Percentiles rank a stretch among this genome's conserved stretches.
phyloP scores from a whole-genome alignment of 805 yeast genomes.

The Ogataea glucozyma region DNA sequence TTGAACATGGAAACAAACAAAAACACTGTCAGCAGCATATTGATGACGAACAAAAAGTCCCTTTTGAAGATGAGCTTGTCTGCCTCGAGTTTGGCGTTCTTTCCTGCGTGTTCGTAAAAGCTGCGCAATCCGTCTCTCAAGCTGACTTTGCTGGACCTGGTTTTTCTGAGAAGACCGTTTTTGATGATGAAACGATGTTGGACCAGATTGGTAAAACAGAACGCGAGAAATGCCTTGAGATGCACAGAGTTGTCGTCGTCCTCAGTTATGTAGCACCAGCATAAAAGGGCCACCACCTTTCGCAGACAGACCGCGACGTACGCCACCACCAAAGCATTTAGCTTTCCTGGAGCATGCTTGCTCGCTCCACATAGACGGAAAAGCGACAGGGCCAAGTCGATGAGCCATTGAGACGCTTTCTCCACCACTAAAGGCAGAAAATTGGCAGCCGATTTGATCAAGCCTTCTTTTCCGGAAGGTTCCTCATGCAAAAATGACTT shows the following conservation, averaged over 20 bases:
- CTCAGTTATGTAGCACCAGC: conserved; percentile 31
- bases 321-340: conserved; percentile 24
- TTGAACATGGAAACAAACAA: conserved; percentile 23
- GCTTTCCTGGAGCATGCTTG: not conserved
- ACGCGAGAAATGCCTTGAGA: conserved; percentile 30
- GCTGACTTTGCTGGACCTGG: conserved; percentile 8
- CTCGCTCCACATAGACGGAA: conserved; percentile 8
- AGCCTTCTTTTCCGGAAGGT: conserved; percentile 16
- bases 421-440: conserved; percentile 29
- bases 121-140: conserved; percentile 24
- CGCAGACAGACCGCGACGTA: conserved; percentile 30
- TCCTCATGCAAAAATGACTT: conserved; percentile 16
- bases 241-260: conserved; percentile 32
- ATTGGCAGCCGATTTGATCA: conserved; percentile 20
- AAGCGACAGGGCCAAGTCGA: conserved; percentile 10
- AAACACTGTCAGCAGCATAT: conserved; percentile 10
- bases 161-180: conserved; percentile 10
- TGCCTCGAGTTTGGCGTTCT: conserved; percentile 22
- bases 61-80: conserved; percentile 24
- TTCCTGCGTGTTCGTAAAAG: conserved; percentile 18
- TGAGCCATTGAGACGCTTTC: conserved; percentile 19
- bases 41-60: conserved; percentile 16
- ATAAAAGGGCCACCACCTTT: conserved; percentile 29
- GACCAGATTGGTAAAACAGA: conserved; percentile 25
- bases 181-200: conserved; percentile 32